These are phyloP conservation scores for Taxawa tesnikishii DNA, from an alignment of 2,329 filamentous ascomycete genomes.

Conservation along the genomic window DNA sequence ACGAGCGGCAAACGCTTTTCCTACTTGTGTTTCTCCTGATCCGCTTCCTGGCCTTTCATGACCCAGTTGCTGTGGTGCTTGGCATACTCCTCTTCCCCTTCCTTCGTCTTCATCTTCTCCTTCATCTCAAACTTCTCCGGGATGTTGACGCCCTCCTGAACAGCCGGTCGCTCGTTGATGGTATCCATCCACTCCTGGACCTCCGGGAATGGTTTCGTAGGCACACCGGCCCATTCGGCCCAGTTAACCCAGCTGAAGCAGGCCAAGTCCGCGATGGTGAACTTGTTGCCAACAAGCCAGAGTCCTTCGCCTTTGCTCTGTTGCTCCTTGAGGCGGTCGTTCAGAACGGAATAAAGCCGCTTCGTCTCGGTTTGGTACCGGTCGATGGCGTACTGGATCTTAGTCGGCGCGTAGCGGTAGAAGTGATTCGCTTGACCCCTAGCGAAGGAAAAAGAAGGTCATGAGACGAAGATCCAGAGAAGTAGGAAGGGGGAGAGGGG, in stretches of 20 bases:
- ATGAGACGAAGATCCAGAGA: no score
- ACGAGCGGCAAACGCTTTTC: no score
- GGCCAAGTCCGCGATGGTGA: conserved; percentile 35
- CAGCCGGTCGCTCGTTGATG: conserved; percentile 20
- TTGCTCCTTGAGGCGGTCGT: conserved; percentile 23
- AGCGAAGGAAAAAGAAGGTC: no score
- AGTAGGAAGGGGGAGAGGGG: no score
- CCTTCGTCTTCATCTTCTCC: conserved; percentile 23
- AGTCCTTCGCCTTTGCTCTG: conserved; percentile 15
- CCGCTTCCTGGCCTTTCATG: conserved; percentile 25
- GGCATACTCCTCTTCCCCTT: conserved; percentile 23
- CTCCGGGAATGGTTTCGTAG: conserved; percentile 16
- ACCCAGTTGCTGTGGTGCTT: conserved; percentile 24
- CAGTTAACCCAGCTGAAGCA: conserved; percentile 34
- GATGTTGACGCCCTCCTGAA: conserved; percentile 21
- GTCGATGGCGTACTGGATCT: conserved; percentile 32
- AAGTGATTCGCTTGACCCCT: conserved; percentile 37
- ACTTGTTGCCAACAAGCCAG: conserved; percentile 34
- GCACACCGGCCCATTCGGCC: conserved; percentile 26
- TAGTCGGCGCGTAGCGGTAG: conserved; percentile 28
- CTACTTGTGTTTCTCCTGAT: conserved; percentile 24
- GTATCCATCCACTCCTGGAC: conserved; percentile 19
- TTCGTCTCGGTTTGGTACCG: conserved; percentile 37
- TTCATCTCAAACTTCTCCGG: conserved; percentile 26
- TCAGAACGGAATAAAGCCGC: conserved; percentile 33